phyloP scores from a whole-genome alignment of 129 eudicot genomes.

The Helianthus annuus region DNA sequence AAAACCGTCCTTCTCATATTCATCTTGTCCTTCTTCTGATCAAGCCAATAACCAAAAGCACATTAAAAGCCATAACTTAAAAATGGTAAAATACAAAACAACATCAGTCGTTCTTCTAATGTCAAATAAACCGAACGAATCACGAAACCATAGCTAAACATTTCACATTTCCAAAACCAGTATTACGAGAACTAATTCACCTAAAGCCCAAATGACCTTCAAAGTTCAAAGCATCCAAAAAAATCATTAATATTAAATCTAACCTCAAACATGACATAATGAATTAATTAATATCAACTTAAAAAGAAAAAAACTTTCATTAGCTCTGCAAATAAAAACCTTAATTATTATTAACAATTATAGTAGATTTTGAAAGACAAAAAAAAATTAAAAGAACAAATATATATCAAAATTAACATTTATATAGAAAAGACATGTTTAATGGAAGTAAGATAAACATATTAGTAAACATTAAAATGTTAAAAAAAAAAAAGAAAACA shows the following conservation, averaged over 20 bases:
- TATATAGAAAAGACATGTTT: too few species aligned
- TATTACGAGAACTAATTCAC: neutral
- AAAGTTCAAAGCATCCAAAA: constrained; percentile 2
- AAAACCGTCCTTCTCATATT: constrained; percentile 86
- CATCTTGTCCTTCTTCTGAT: constrained; percentile 87
- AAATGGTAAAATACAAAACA: neutral
- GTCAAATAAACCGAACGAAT: too few species aligned
- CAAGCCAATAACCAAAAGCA: constrained; percentile 20
- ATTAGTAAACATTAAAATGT: too few species aligned
- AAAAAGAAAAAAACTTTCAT: too few species aligned
- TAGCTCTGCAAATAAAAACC: neutral
- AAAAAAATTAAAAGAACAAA: too few species aligned
- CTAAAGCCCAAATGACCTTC: constrained; percentile 10
- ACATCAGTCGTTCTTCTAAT: neutral
- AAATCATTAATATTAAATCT: neutral
- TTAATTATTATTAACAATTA: neutral
- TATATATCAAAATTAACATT: too few species aligned
- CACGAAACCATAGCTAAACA: neutral
- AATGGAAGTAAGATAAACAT: too few species aligned
- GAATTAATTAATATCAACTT: too few species aligned
- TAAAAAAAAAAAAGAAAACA: too few species aligned
- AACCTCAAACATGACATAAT: constrained; percentile 7
- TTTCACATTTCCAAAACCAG: constrained; percentile 11
- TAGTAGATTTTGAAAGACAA: too few species aligned
- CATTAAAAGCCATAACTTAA: constrained; percentile 8